Evolutionary conservation across 2,329 filamentous ascomycete genomes (phyloP).

Genomic region (Coniochaeta sp.): DNA sequence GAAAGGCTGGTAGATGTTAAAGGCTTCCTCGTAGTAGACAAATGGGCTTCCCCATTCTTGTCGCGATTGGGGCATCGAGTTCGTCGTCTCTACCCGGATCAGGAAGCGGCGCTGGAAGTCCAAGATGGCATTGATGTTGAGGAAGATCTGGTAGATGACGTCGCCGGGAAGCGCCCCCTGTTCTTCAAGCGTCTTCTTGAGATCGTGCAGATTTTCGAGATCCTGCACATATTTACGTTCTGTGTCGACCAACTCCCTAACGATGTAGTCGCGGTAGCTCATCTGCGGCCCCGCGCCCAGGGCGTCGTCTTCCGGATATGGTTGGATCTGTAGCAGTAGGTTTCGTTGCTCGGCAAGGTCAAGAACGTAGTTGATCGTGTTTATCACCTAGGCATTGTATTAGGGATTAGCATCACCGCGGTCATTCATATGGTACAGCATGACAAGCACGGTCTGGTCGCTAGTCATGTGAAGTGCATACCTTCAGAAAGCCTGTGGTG

Average conservation of each 20-base stretch:
- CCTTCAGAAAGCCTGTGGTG: conserved; percentile 95
- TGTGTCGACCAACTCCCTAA: conserved; percentile 86
- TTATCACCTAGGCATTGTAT: conserved; percentile 56
- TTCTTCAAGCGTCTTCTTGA: conserved; percentile 86
- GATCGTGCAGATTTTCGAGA: conserved; percentile 82
- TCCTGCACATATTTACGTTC: conserved; percentile 98
- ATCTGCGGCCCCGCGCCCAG: conserved; percentile 56
- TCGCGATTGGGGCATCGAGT: conserved; percentile 64
- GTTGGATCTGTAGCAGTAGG: conserved; percentile 56
- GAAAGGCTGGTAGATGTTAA: conserved; percentile 92
- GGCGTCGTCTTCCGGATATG: conserved; percentile 48
- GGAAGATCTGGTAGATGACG: conserved; percentile 86
- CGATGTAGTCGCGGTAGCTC: conserved; percentile 75
- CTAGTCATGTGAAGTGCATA: conserved; percentile 26
- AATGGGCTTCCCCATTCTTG: conserved; percentile 98
- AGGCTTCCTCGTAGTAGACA: conserved; percentile 73
- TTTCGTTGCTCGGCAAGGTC: conserved; percentile 77
- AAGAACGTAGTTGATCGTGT: conserved; percentile 86
- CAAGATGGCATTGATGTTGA: conserved; percentile 90
- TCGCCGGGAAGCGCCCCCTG: conserved; percentile 84
- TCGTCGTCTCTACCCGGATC: conserved; percentile 92
- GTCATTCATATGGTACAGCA: background rate
- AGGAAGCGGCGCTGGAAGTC: conserved; percentile 94
- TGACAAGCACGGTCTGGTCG: background rate
- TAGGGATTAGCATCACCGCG: background rate